Evolutionary conservation across 1,284 basidiomycete species (phyloP).

Genomic region (Melampsora americana): DNA sequence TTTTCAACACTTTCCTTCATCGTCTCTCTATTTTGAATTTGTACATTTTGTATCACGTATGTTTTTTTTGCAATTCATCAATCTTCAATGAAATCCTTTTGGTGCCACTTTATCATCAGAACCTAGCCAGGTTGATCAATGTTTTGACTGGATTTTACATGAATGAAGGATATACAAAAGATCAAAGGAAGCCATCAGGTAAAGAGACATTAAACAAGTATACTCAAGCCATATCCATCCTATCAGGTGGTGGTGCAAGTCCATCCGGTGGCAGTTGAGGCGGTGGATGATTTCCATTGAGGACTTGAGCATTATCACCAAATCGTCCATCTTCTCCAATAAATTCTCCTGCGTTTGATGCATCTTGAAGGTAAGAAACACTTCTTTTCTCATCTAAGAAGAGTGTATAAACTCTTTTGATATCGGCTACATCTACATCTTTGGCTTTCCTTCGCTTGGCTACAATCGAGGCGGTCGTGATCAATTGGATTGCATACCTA

Average conservation of each 20-base stretch:
- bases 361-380: conserved; percentile 76
- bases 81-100: too few relatives aligned
- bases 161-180: neutral
- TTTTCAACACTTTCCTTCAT: too few relatives aligned
- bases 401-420: conserved; percentile 68
- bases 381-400: conserved; percentile 95
- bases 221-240: neutral
- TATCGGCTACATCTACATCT: conserved; percentile 73
- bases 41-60: too few relatives aligned
- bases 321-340: conserved; percentile 35
- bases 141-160: neutral
- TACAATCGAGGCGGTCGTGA: conserved; percentile 80
- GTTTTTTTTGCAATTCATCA: too few relatives aligned
- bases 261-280: neutral
- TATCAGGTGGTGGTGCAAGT: neutral
- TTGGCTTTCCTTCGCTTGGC: conserved; percentile 73
- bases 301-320: conserved; percentile 8
- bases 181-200: neutral
- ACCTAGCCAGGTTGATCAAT: neutral
- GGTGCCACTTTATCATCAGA: too few relatives aligned
- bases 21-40: too few relatives aligned
- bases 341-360: conserved; percentile 24
- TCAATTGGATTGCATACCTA: conserved; percentile 85
- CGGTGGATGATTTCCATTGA: neutral
- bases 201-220: neutral